Evolutionary conservation across 371 early-diverging fungal species (phyloP), one percentile per base, ranked within the genome.

Genomic region (Rhizopus arrhizus): DNA sequence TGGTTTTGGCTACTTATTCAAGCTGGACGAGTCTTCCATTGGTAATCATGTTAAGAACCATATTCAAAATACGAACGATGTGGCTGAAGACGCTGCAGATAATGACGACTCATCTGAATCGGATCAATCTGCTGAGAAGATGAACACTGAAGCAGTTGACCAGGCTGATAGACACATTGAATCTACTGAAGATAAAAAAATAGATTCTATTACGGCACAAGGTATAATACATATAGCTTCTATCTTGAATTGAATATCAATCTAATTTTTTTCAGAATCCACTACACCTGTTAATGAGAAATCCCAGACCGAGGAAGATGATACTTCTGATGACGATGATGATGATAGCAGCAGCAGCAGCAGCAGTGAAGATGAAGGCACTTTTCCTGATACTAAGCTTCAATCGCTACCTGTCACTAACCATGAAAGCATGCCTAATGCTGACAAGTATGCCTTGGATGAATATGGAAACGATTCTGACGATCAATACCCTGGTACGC

Each of bases 1-100:
- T 75, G 99, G 99, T 5, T 91, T 99, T 75, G 98, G 96, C 10
- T 73, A 99, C 41, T 40, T 98, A 48, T 99, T 99, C 78, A 86
- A 87, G 57, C 65, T 96, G 50, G 94, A 92, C 53, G 92, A 91
- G 29, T 86, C 90, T 11, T 87, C 81, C 13, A 86, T 83, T 56
- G 92, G 77, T 35, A 89, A 77, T 64, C 95, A 80, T 77, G 72
- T 91, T 56, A 81, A 64, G 59, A 36, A 65, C 22, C 22, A 22
- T 22, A 2, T 22, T 64, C 43, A 61, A n/a, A 50, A 48, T 40
- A 47, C 52, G 11, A 53, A 59, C 8, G 61, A 58, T 1, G 55
- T 36, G 13, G n/a, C 54, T 22, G 45, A 34, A 32, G 40, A 34
- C 1, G 4, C 28, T 45, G 31, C 12, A 36, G 35, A 34, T 28